These are phyloP conservation scores for Alloteropsis semialata DNA, from an alignment of 176 grass and related monocot species.

Conservation along the genomic window DNA sequence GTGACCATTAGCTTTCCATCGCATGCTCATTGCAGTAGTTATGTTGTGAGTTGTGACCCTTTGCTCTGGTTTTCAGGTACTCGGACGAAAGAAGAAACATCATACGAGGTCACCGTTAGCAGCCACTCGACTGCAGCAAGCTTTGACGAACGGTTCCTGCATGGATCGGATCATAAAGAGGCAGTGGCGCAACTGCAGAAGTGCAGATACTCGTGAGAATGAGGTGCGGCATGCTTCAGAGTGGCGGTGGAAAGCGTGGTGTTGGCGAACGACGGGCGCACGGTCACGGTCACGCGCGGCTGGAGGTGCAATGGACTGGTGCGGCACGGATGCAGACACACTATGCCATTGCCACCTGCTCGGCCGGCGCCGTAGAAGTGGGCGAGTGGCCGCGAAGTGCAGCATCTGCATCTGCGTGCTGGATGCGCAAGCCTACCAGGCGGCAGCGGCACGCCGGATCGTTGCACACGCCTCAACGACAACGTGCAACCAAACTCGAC, in stretches of 20 bases:
- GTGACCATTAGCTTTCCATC: background rate
- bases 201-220: background rate
- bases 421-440: too few species aligned
- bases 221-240: background rate
- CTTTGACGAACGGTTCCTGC: background rate
- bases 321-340: background rate
- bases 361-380: too few species aligned
- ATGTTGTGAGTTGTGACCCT: background rate
- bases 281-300: background rate
- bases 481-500: background rate
- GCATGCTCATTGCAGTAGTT: background rate
- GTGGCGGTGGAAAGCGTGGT: background rate
- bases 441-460: too few species aligned
- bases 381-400: background rate
- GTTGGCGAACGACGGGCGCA: background rate
- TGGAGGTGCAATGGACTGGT: too few species aligned
- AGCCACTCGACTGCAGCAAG: background rate
- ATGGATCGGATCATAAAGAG: background rate
- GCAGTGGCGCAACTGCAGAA: background rate
- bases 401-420: background rate
- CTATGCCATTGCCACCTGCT: too few species aligned
- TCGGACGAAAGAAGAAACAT: background rate
- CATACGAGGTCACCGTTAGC: background rate
- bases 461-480: background rate
- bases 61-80: background rate